Evolutionary conservation across 805 yeast genomes (phyloP).

Genomic region (Saturnispora quitensis): DNA sequence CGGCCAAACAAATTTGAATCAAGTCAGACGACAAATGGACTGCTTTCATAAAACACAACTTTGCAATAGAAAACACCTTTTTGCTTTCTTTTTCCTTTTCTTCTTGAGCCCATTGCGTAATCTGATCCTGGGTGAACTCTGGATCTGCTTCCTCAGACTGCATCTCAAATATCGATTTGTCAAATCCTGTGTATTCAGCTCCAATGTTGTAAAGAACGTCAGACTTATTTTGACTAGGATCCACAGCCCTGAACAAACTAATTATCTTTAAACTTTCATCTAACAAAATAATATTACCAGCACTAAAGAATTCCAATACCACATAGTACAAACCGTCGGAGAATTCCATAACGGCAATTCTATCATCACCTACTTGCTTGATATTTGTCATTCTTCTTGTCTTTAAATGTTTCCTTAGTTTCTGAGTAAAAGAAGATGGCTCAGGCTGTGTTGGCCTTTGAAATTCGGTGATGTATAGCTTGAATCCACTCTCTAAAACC

Average conservation of each 20-base stretch:
- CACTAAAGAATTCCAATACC: slow-evolving; percentile 88
- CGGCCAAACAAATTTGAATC: slow-evolving; percentile 48
- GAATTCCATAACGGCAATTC: slow-evolving; percentile 77
- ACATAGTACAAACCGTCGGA: slow-evolving; percentile 72
- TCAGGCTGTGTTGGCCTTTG: slow-evolving; percentile 72
- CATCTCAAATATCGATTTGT: slow-evolving; percentile 35
- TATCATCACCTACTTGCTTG: slow-evolving; percentile 67
- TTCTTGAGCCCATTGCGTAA: slow-evolving; percentile 32
- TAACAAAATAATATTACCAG: slow-evolving; percentile 79
- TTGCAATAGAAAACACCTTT: slow-evolving; percentile 55
- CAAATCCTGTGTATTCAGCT: slow-evolving; percentile 56
- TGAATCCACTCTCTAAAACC: slow-evolving; percentile 80
- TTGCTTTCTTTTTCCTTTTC: slow-evolving; percentile 31
- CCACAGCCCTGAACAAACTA: slow-evolving; percentile 67
- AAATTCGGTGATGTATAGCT: slow-evolving; percentile 68
- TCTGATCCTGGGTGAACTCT: slow-evolving; percentile 25
- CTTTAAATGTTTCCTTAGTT: slow-evolving; percentile 78
- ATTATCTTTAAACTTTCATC: slow-evolving; percentile 61
- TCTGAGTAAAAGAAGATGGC: slow-evolving; percentile 80
- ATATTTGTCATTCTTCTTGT: slow-evolving; percentile 66
- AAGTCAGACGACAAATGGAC: slow-evolving; percentile 76
- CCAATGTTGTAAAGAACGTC: slow-evolving; percentile 68
- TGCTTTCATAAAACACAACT: slow-evolving; percentile 54
- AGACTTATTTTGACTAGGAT: slow-evolving; percentile 38
- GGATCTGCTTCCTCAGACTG: background rate